These are phyloP conservation scores for Pyropia yezoensis DNA, from an alignment of 23 red algal genomes.

Conservation along the genomic window DNA sequence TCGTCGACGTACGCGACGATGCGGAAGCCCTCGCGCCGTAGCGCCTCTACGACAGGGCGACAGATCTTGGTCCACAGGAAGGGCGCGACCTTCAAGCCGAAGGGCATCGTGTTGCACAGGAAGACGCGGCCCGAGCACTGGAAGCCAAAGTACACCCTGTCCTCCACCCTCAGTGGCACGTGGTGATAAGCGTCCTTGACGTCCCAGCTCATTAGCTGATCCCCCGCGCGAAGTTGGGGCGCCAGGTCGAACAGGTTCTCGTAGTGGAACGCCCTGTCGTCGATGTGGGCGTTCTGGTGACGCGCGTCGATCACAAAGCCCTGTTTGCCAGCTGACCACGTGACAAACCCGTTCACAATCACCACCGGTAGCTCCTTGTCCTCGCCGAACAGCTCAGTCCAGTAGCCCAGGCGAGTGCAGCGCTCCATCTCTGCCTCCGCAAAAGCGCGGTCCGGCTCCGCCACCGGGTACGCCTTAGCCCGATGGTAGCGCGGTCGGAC, in stretches of 20 bases:
- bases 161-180: conserved; percentile 2
- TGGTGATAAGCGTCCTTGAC: no score
- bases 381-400: no score
- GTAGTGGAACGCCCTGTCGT: conserved; percentile 3
- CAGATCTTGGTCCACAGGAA: no score
- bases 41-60: no score
- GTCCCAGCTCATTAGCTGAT: conserved; percentile 9
- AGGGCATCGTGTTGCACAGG: conserved; percentile 15
- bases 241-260: conserved; percentile 14
- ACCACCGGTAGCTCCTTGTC: no score
- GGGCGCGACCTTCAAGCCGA: conserved; percentile 11
- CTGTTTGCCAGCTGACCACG: conserved; percentile 7
- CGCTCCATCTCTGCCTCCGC: no score
- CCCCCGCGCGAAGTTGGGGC: background rate
- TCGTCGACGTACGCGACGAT: no score
- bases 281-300: conserved; percentile 6
- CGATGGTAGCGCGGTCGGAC: no score
- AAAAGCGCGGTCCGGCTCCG: no score
- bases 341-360: conserved; percentile 6
- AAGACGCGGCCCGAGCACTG: conserved; percentile 5
- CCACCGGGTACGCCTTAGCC: no score
- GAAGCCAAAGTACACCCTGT: conserved; percentile 32
- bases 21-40: no score
- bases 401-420: no score
- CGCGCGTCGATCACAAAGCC: conserved; percentile 7